Percentiles rank a stretch among this genome's conserved stretches.
These are phyloP conservation scores for Macrolepiota albuminosa DNA, from an alignment of 768 basidiomycete species.

Conservation along the genomic window DNA sequence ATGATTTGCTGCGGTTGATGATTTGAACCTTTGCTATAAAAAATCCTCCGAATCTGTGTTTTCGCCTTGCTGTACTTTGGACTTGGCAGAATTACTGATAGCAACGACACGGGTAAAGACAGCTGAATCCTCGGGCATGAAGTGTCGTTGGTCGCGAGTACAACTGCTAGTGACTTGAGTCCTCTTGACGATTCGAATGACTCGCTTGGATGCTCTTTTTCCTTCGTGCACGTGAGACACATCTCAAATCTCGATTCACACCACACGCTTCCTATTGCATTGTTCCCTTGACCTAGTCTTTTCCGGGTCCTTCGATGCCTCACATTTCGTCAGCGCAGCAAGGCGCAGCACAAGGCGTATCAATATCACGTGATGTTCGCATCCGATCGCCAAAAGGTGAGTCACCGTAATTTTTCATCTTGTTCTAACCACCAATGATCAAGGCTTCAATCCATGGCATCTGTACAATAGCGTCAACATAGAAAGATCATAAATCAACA, in stretches of 20 bases:
- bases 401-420: neutral
- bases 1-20: neutral
- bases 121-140: neutral
- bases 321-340: no score
- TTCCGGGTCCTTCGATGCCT: no score
- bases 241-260: neutral
- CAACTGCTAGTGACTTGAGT: neutral
- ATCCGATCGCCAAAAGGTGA: neutral
- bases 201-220: neutral
- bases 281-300: neutral
- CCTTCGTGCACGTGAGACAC: neutral
- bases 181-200: neutral
- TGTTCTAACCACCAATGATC: neutral
- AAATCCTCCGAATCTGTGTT: neutral
- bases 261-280: neutral
- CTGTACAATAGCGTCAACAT: neutral
- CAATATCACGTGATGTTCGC: neutral
- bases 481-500: neutral
- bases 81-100: neutral
- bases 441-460: neutral
- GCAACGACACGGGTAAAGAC: no score
- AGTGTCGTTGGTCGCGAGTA: neutral
- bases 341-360: no score
- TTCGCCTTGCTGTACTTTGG: neutral
- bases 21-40: neutral